Conservation (phyloP, 495 filamentous ascomycete species). For the Penicillium steckii region DNA sequence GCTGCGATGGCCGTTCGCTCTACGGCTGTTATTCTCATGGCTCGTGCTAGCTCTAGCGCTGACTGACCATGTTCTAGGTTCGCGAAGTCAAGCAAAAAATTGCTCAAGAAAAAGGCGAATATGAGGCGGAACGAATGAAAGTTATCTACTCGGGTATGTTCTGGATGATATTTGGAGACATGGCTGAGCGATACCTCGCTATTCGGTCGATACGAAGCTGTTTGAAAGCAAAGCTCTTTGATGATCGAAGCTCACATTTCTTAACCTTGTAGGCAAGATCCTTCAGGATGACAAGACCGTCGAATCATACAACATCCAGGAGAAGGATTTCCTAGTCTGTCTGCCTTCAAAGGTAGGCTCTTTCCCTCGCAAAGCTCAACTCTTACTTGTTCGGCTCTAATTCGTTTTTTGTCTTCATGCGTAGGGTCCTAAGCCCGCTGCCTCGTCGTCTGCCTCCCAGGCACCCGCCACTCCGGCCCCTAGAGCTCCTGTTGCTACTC, state of each 20-base stretch:
- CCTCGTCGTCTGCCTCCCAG: constrained; percentile 53
- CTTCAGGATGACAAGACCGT: constrained; percentile 95
- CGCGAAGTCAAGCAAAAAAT: constrained; percentile 89
- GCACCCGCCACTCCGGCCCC: constrained; percentile 58
- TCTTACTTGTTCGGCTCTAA: background rate
- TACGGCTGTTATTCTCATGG: background rate
- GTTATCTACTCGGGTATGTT: constrained; percentile 89
- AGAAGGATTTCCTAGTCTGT: constrained; percentile 98
- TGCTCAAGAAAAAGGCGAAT: constrained; percentile 74
- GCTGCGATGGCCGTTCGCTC: background rate
- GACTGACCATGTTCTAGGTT: constrained; percentile 53
- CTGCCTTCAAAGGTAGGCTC: constrained; percentile 84
- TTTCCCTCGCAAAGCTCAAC: background rate
- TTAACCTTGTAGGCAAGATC: constrained; percentile 78
- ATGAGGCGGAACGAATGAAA: constrained; percentile 84
- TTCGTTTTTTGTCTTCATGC: constrained; percentile 12
- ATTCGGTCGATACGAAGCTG: background rate
- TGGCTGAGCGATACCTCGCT: background rate
- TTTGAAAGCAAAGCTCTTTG: background rate
- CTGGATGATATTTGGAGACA: background rate
- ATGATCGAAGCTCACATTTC: constrained; percentile 2
- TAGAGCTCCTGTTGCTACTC: constrained; percentile 44
- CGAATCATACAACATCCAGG: constrained; percentile 94
- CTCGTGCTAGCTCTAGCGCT: background rate
- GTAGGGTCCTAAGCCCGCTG: constrained; percentile 65